phyloP scores from a whole-genome alignment of 495 filamentous ascomycete species.

The Friedmanniomyces endolithicus region DNA sequence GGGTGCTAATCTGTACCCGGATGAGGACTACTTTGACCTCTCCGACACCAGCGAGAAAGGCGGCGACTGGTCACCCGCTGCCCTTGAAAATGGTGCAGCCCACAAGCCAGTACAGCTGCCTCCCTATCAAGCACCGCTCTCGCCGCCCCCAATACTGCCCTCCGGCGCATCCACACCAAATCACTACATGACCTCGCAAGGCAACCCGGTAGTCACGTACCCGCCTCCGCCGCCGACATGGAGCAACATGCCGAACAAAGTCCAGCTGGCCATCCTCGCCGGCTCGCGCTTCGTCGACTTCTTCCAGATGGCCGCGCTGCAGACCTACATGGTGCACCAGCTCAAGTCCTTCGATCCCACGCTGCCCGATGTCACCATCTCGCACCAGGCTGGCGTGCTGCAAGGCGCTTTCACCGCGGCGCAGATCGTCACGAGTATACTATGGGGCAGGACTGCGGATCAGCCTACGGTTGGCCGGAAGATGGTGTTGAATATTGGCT shows the following conservation, averaged over 20 bases:
- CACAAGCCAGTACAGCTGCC: background rate
- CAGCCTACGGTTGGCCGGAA: constrained; percentile 23
- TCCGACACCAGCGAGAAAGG: background rate
- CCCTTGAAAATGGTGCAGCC: constrained; percentile 15
- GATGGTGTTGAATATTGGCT: constrained; percentile 24
- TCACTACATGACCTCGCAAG: background rate
- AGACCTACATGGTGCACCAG: constrained; percentile 53
- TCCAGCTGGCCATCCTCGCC: constrained; percentile 37
- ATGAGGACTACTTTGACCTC: background rate
- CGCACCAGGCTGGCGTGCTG: constrained; percentile 26
- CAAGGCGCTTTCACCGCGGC: constrained; percentile 27
- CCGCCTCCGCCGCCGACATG: constrained; percentile 20
- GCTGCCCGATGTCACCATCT: constrained; percentile 22
- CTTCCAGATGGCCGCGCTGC: constrained; percentile 35
- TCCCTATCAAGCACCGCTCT: background rate
- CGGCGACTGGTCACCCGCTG: constrained; percentile 11
- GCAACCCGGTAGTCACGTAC: constrained; percentile 2
- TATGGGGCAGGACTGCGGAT: constrained; percentile 27
- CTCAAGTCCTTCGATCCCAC: constrained; percentile 28
- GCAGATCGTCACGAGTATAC: constrained; percentile 25
- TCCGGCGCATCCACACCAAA: constrained; percentile 7
- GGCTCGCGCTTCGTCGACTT: constrained; percentile 40
- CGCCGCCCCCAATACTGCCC: background rate
- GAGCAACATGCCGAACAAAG: constrained; percentile 30
- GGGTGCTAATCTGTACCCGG: background rate